These are phyloP conservation scores for Lodderomyces jiufengensis DNA, from an alignment of 1,139 yeast genomes.

Conservation along the genomic window DNA sequence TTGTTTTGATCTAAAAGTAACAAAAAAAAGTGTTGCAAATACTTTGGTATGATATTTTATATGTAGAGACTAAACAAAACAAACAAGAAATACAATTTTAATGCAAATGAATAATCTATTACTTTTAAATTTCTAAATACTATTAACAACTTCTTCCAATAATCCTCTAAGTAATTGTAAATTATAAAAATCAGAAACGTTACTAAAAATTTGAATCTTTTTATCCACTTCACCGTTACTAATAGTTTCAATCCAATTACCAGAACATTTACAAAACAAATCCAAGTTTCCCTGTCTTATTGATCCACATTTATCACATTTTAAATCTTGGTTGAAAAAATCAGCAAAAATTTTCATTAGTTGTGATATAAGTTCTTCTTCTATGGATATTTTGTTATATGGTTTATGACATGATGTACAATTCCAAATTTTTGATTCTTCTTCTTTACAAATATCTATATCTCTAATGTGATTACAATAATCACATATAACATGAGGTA, in stretches of 20 bases:
- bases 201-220: conserved; percentile 47
- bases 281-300: conserved; percentile 70
- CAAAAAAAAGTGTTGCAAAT: too few species aligned
- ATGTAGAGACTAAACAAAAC: too few species aligned
- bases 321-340: conserved; percentile 75
- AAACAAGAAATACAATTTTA: too few species aligned
- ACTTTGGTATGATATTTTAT: too few species aligned
- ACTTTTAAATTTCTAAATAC: too few species aligned
- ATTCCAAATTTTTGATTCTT: conserved; percentile 48
- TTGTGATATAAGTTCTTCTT: conserved; percentile 72
- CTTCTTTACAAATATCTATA: conserved; percentile 78
- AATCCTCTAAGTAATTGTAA: conserved; percentile 55
- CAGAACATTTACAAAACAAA: conserved; percentile 82
- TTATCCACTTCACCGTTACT: conserved; percentile 42
- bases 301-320: conserved; percentile 72
- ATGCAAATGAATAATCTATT: too few species aligned
- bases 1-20: too few species aligned
- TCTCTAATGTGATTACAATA: conserved; percentile 74
- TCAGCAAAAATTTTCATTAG: conserved; percentile 52
- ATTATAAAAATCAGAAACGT: conserved; percentile 59
- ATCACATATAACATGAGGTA: conserved; percentile 73
- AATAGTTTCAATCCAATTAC: conserved; percentile 69
- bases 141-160: conserved; percentile 26
- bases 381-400: conserved; percentile 67
- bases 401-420: conserved; percentile 68